phyloP scores from a whole-genome alignment of 768 basidiomycete genomes.

The Agrocybe praecox region DNA sequence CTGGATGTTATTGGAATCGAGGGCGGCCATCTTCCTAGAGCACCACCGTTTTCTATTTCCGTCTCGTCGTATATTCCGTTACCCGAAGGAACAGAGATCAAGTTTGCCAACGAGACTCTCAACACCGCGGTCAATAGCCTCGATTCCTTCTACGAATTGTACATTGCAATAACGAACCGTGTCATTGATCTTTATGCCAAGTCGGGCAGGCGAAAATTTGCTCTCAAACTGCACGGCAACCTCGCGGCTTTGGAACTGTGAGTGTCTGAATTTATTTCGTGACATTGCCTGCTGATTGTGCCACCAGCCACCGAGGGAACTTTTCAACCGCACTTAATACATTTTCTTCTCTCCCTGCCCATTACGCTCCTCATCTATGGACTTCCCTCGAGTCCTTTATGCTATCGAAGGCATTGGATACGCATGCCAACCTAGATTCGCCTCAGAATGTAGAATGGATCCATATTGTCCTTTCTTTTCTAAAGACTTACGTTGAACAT shows the following conservation, averaged over 20 bases:
- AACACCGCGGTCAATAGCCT: conserved; percentile 54
- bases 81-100: conserved; percentile 22
- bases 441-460: conserved; percentile 80
- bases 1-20: conserved; percentile 84
- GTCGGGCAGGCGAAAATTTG: conserved; percentile 84
- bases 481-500: conserved; percentile 68
- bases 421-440: conserved; percentile 58
- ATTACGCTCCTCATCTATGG: conserved; percentile 85
- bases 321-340: conserved; percentile 64
- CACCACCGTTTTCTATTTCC: conserved; percentile 72
- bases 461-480: conserved; percentile 73
- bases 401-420: conserved; percentile 73
- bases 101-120: conserved; percentile 65
- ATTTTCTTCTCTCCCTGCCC: conserved; percentile 81
- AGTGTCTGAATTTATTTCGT: conserved; percentile 28
- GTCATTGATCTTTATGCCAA: conserved; percentile 85
- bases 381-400: conserved; percentile 78
- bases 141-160: conserved; percentile 77
- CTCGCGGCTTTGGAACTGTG: conserved; percentile 91
- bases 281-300: neutral
- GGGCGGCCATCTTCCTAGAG: conserved; percentile 68
- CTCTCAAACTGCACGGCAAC: conserved; percentile 81
- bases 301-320: conserved; percentile 65
- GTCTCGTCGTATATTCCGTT: conserved; percentile 23
- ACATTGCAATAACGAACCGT: conserved; percentile 72